These are phyloP conservation scores for Eimeria necatrix DNA, from an alignment of 169 alveolate genomes.

Conservation along the genomic window DNA sequence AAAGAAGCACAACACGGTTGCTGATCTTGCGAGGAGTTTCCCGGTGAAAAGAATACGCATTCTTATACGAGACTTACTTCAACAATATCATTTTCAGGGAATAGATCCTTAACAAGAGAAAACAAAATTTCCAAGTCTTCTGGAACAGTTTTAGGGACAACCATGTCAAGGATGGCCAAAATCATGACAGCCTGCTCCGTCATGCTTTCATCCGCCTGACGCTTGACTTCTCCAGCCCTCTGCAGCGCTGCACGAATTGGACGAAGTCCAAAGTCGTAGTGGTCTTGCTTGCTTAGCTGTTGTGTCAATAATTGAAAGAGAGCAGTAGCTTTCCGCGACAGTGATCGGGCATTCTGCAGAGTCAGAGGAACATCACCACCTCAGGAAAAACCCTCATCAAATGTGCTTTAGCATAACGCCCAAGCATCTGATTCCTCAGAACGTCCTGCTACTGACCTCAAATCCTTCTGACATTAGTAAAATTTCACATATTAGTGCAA, in stretches of 20 bases:
- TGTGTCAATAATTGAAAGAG: constrained; percentile 95
- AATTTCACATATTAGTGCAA: constrained; percentile 97
- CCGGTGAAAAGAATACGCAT: constrained; percentile 82
- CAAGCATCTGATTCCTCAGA: background rate
- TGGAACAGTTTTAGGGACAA: constrained; percentile 88
- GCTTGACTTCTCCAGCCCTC: constrained; percentile 96
- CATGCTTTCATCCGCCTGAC: constrained; percentile 93
- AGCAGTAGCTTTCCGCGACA: constrained; percentile 96
- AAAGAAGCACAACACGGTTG: background rate
- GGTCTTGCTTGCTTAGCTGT: constrained; percentile 95
- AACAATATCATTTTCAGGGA: constrained; percentile 93
- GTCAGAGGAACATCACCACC: background rate
- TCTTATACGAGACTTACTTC: constrained; percentile 47
- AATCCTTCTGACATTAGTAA: constrained; percentile 98
- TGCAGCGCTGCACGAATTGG: constrained; percentile 97
- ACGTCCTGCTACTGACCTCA: constrained; percentile 85
- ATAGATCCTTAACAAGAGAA: constrained; percentile 94
- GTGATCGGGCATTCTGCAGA: constrained; percentile 91
- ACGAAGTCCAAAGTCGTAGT: constrained; percentile 98
- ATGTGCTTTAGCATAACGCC: background rate
- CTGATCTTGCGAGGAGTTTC: constrained; percentile 88
- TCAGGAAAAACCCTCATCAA: no score
- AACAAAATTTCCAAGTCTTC: constrained; percentile 94
- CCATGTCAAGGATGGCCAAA: constrained; percentile 88
- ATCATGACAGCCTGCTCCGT: constrained; percentile 92